phyloP scores from a whole-genome alignment of 148 eudicot species.

The Rhododendron vialii region DNA sequence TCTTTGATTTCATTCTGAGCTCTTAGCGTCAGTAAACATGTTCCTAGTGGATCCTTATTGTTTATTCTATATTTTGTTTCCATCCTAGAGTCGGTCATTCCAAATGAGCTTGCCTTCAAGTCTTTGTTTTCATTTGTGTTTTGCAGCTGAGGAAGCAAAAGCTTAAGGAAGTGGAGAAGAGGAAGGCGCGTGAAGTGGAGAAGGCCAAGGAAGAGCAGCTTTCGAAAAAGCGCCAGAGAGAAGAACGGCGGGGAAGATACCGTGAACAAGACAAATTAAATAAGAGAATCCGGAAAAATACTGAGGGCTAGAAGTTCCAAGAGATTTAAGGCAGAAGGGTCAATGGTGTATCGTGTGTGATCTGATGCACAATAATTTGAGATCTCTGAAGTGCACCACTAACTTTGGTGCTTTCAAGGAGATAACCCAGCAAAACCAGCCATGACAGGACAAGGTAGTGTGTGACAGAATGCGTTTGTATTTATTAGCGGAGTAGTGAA shows the following conservation, averaged over 20 bases:
- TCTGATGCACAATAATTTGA: background rate
- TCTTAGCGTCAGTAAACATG: background rate
- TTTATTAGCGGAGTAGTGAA: background rate
- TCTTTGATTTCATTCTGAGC: conserved; percentile 2
- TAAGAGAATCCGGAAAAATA: conserved; percentile 58
- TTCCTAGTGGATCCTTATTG: background rate
- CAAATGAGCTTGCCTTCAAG: background rate
- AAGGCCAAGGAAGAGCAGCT: conserved; percentile 64
- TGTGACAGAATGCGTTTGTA: background rate
- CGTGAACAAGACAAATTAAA: conserved; percentile 57
- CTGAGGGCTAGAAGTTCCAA: background rate
- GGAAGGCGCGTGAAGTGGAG: conserved; percentile 37
- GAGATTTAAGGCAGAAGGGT: background rate
- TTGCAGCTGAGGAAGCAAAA: conserved; percentile 63
- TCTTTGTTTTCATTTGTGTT: background rate
- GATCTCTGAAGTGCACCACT: background rate
- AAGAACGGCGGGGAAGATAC: conserved; percentile 74
- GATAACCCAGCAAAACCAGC: conserved; percentile 2
- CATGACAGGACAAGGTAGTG: background rate
- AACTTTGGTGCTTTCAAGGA: background rate
- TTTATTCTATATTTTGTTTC: background rate
- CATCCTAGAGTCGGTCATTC: background rate
- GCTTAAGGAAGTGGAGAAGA: conserved; percentile 57
- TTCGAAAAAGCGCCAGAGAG: conserved; percentile 64
- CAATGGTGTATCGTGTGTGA: background rate